A percentile compares a stretch with the other conserved stretches of the same genome.
phyloP scores from a whole-genome alignment of 192 early-diverging fungal genomes.

The Jimgerdemannia lactiflua region DNA sequence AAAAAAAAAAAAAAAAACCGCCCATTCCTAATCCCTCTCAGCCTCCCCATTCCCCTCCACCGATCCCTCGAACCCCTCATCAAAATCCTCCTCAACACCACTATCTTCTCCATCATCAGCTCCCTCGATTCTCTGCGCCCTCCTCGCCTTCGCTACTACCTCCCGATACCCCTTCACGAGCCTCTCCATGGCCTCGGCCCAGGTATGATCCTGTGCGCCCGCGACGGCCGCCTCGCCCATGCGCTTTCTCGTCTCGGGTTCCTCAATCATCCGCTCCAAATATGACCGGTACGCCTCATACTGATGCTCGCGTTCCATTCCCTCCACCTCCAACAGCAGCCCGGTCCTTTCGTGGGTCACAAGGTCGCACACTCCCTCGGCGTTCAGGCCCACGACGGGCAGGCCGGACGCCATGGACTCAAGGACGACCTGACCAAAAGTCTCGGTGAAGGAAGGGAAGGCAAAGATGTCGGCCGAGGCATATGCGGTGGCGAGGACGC shows the following conservation, averaged over 20 bases:
- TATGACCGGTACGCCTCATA: neutral
- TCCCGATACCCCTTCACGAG: neutral
- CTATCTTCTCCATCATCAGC: conserved; percentile 15
- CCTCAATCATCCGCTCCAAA: neutral
- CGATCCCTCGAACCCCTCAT: conserved; percentile 6
- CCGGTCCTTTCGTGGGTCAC: conserved; percentile 20
- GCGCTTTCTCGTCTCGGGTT: neutral
- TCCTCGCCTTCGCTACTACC: neutral
- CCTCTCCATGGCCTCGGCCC: neutral
- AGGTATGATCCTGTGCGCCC: neutral
- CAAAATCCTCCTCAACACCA: conserved; percentile 32
- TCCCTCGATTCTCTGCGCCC: no score
- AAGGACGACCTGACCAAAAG: conserved; percentile 31
- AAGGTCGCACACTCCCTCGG: conserved; percentile 26
- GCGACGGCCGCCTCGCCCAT: neutral
- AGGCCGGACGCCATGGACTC: conserved; percentile 32
- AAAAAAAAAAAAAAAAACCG: no score
- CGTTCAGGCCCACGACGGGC: conserved; percentile 23
- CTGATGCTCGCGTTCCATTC: neutral
- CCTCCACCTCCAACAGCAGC: conserved; percentile 7
- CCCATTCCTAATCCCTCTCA: no score
- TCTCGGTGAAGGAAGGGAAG: conserved; percentile 29
- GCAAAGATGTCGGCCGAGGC: conserved; percentile 33
- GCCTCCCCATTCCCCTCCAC: neutral
- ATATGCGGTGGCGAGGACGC: conserved; percentile 22